Base-by-base conservation (phyloP, 1,284 basidiomycete species). In the Sanghuangporus sanghuang region DNA sequence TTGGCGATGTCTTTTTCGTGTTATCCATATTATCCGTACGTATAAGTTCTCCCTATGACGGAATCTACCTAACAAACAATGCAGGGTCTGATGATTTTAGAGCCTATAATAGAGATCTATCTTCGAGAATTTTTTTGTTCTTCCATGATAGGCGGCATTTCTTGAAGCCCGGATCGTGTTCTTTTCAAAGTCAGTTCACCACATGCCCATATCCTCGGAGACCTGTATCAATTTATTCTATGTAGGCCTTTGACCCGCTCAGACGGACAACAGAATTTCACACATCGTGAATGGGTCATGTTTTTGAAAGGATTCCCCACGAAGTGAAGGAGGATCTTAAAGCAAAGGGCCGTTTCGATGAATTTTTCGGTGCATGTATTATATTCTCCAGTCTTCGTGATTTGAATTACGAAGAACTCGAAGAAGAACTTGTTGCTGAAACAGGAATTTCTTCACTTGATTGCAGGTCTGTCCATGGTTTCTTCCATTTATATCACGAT, bases 121-220 rank as follows among this genome's bases (percentile, higher is more conserved):
- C 75, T 89, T 54, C 79, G 82, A 42, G 78, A 86, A 67, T 89
- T 90, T 68, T 75, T 93, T 58, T 72, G 76, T 39, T 79, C 83
- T 38, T 87, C 83, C 1, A 81, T 90, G 9, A 82, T 82, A 39
- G 91, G 93, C 71, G 89, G 89, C 0, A 84, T 93, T 55, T 85
- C 79, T 2, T n/a, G 92, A 93, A 73, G 78, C 81, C 5, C 82
- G 90, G 42, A 78, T 92, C 60, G 87, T 88, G 71, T 92, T 93
- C 69, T 74, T 79, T 16, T 70, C 72, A 67, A 85, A 81, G 87
- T 89, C 62, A 61, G 57, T 53, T 6, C 38, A 14, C 49, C 6
- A 9, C 6, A 16, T 40, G 21, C 18, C 5, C 11, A 11, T 1
- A 21, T 57, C 44, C 21, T 1, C 14, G 5, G 27, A 32, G 36